Conservation (phyloP, 495 filamentous ascomycete genomes). For the Hypomontagnella submonticulosa region DNA sequence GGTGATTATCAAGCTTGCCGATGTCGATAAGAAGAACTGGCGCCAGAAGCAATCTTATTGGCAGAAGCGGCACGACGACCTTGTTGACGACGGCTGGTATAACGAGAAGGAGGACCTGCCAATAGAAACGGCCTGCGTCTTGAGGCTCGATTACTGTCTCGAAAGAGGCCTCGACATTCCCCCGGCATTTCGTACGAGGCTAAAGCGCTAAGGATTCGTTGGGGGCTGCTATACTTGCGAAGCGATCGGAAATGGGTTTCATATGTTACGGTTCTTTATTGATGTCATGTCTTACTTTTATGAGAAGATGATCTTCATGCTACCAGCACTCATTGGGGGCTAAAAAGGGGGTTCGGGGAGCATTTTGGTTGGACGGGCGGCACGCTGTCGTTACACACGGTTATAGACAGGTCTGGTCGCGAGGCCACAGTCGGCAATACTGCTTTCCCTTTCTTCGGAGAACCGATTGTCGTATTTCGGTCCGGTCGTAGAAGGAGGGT, state of each 20-base stretch:
- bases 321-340: conserved; percentile 32
- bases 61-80: conserved; percentile 67
- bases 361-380: conserved; percentile 40
- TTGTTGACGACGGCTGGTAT: conserved; percentile 83
- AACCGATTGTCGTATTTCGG: not conserved
- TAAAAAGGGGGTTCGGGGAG: conserved; percentile 24
- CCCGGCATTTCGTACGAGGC: conserved; percentile 27
- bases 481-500: not conserved
- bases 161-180: conserved; percentile 30
- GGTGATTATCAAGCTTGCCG: conserved; percentile 81
- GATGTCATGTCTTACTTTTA: conserved; percentile 31
- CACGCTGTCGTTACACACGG: conserved; percentile 26
- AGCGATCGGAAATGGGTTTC: not conserved
- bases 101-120: conserved; percentile 57
- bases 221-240: not conserved
- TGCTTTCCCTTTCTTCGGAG: not conserved
- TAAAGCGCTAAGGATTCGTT: conserved; percentile 11
- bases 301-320: conserved; percentile 34
- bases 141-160: conserved; percentile 32
- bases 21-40: conserved; percentile 88
- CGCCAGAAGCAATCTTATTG: conserved; percentile 78
- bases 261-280: conserved; percentile 6
- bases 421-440: conserved; percentile 23
- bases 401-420: conserved; percentile 36
- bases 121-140: conserved; percentile 41